Base-by-base conservation (phyloP, 305 asterid species). In the Solanum hybrid region DNA sequence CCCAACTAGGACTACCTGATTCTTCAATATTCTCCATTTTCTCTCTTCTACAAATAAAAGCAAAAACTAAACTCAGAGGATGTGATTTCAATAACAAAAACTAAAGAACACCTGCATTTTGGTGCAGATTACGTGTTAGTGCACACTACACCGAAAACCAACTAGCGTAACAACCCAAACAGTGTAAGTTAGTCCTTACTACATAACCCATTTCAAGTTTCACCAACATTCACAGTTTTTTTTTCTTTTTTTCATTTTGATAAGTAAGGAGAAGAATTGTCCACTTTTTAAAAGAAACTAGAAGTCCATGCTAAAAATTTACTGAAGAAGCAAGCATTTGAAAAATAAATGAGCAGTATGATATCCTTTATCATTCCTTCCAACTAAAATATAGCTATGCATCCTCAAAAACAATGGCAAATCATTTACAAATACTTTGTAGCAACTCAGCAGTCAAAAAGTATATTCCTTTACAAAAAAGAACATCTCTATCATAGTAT, bases 1-100 rank as follows among this genome's bases (percentile, higher is more conserved):
- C 92, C 99, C 99, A 96, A 87, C 98, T 90, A 35, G 99, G 98
- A 91, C 97, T 96, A 90, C 92, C 98, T 22, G 95, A 88, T 86
- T 94, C 99, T 87, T 95, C 98, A 80, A 91, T 93, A 90, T 94
- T 95, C 92, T 96, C 97, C 99, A 96, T 98, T 78, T 90, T 26
- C 89, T 66, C 91, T 88, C 90, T 90, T 88, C 94, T 93, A 89
- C 91, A 92, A 88, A 73, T 32, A 86, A 76, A 87, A 19, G 87
- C 82, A 27, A 32, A 56, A 87, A 51, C 4, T 13, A 81, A 91
- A 89, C 79, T 64, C 31, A 88, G 69, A 87, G 26, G 77, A 27
- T 36, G 75, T 71, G n/a, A 78, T 73, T 87, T 90, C 85, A 72
- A 51, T 78, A 29, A 22, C 24, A 45, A 79, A 15, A 75, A 69